Evolutionary conservation across 257 asterid species (phyloP), one percentile per base, ranked within the genome.

Genomic region (Salvia miltiorrhiza): DNA sequence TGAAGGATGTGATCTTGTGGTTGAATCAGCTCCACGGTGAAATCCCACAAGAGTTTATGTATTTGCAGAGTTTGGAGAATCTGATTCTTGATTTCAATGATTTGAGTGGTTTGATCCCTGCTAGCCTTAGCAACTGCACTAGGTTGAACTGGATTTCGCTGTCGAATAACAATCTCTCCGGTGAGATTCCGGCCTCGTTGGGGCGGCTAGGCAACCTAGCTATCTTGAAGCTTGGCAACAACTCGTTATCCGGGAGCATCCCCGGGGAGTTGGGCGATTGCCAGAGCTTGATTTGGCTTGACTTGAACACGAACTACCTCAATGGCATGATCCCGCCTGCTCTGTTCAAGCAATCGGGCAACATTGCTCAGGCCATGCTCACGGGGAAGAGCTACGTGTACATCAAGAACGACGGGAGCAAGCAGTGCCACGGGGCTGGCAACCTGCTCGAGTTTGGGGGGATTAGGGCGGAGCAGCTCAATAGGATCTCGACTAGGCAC

Each of bases 361-460:
- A 88, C 37, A 88, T 93, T 21, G 96, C 92, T 0, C 85, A 60
- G 74, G 89, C 82, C 14, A 26, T 79, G 17, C 81, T 87, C 6
- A 90, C 97, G 0, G 93, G 95, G 19, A 93, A 88, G 75, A 73
- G 76, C 21, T 93, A 84, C 0, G 84, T 79, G 43, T 90, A 90
- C 43, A 87, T 93, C 65, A 90, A 80, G 85, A 90, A 88, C 45
- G 95, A 90, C 17, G 98, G 96, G 48, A 87, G 95, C 69, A 74
- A 75, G 71, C 79, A 83, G 73, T 93, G 98, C 77, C 96, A 90
- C 9, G 98, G 98, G 23, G 90, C 98, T 0, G 98, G 98, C 44
- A 90, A 90, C 79, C 76, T 93, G 85, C 94, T 93, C 1, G 98
- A 93, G 82, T 93, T 90, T 77, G 95, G 85, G n/a, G 98, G 97